A percentile compares a stretch with the other conserved stretches of the same genome.
Conservation (phyloP, 2,329 filamentous ascomycete genomes). For the Raffaelea deltoideospora region DNA sequence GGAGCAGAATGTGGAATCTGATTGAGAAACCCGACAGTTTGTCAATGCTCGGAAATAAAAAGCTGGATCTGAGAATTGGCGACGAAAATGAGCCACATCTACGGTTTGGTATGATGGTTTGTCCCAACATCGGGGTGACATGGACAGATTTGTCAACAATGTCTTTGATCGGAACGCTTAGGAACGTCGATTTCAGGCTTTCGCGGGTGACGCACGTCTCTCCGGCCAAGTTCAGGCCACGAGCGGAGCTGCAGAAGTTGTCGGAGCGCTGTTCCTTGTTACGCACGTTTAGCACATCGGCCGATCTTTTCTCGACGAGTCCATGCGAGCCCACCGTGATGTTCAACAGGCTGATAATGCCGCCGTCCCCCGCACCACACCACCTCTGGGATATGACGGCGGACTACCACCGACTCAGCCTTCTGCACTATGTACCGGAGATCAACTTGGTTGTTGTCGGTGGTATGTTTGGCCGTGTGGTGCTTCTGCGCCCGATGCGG, state of each 20-base stretch:
- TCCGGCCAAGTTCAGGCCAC: no score
- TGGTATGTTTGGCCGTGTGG: conserved; percentile 50
- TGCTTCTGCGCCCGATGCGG: conserved; percentile 44
- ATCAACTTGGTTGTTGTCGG: conserved; percentile 54
- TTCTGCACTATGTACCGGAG: conserved; percentile 50
- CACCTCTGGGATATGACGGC: conserved; percentile 17
- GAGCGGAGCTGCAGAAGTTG: conserved; percentile 7
- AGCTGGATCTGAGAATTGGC: no score
- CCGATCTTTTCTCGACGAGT: conserved; percentile 28
- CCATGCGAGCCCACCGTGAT: conserved; percentile 8
- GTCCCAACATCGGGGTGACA: no score
- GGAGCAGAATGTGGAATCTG: no score
- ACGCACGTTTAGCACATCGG: conserved; percentile 31
- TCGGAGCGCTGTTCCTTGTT: conserved; percentile 20
- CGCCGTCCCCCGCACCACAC: conserved; percentile 12
- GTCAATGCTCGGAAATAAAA: no score
- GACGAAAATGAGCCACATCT: no score
- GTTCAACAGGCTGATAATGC: conserved; percentile 18
- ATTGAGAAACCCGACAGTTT: no score
- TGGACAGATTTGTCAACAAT: no score
- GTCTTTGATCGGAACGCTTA: no score
- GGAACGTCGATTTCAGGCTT: no score
- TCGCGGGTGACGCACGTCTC: no score
- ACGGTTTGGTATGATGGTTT: no score
- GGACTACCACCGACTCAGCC: conserved; percentile 35